These are phyloP conservation scores for Metschnikowia proteae DNA, from an alignment of 805 yeast species.

Conservation along the genomic window DNA sequence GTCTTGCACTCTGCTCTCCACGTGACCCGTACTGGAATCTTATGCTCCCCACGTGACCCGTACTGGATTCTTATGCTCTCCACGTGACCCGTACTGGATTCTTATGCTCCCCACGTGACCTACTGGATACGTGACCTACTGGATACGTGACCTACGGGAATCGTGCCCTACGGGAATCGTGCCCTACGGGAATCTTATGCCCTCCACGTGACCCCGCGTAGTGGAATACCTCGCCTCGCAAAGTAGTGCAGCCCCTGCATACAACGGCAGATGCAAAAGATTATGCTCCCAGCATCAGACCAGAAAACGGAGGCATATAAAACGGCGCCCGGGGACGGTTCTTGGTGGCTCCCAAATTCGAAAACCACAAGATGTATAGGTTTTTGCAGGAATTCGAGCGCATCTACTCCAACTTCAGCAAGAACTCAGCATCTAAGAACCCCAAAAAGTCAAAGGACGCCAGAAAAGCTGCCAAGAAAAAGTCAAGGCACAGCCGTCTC, in stretches of 20 bases:
- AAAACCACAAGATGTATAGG: neutral
- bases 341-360: neutral
- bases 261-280: neutral
- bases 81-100: no score
- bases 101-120: neutral
- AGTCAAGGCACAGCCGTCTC: neutral
- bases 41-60: neutral
- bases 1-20: no score
- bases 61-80: no score
- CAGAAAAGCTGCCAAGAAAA: neutral
- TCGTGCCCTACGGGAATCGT: no score
- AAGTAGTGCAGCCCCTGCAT: neutral
- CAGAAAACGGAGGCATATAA: neutral
- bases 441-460: neutral
- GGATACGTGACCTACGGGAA: no score
- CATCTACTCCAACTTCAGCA: neutral
- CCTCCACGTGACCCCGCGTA: no score
- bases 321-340: neutral
- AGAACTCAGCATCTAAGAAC: neutral
- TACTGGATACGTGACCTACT: no score
- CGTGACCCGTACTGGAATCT: no score
- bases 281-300: neutral
- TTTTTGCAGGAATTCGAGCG: constrained; percentile 1
- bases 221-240: no score
- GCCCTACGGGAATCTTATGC: no score